These are phyloP conservation scores for Aspergillus fischeri DNA, from an alignment of 2,329 filamentous ascomycete genomes.

Conservation along the genomic window DNA sequence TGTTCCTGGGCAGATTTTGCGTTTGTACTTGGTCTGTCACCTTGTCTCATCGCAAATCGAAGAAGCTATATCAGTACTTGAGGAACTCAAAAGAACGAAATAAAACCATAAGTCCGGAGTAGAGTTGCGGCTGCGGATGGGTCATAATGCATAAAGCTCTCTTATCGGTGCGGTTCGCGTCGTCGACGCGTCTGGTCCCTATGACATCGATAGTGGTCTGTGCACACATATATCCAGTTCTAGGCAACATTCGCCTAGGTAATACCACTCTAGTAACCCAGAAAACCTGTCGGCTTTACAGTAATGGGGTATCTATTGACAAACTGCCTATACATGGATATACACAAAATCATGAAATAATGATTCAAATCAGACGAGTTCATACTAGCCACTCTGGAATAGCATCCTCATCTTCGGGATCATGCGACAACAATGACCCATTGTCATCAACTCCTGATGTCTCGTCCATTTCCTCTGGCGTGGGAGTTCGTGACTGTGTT, in stretches of 20 bases:
- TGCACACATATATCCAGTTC: neutral
- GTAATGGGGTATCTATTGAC: neutral
- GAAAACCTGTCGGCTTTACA: neutral
- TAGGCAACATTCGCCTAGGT: neutral
- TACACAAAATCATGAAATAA: neutral
- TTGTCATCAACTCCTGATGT: constrained; percentile 39
- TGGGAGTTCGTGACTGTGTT: constrained; percentile 6
- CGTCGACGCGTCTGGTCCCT: neutral
- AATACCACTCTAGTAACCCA: too few relatives aligned
- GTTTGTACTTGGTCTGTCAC: constrained; percentile 8
- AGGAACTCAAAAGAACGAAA: neutral
- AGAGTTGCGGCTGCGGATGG: constrained; percentile 5
- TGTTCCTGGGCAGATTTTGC: constrained; percentile 15
- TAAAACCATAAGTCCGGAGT: constrained; percentile 7
- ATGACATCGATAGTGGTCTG: neutral
- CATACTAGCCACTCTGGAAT: constrained; percentile 60
- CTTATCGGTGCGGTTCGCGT: neutral
- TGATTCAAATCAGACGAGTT: constrained; percentile 16
- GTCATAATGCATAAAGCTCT: neutral
- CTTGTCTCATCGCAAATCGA: constrained; percentile 27
- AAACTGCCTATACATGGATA: neutral
- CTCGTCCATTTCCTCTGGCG: constrained; percentile 13
- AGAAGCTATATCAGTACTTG: neutral
- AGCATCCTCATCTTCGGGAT: constrained; percentile 62
- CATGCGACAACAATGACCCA: constrained; percentile 55